Percentiles rank a stretch among this genome's conserved stretches.
phyloP scores from a whole-genome alignment of 306 rosid species.

The Gynostemma pentaphyllum region DNA sequence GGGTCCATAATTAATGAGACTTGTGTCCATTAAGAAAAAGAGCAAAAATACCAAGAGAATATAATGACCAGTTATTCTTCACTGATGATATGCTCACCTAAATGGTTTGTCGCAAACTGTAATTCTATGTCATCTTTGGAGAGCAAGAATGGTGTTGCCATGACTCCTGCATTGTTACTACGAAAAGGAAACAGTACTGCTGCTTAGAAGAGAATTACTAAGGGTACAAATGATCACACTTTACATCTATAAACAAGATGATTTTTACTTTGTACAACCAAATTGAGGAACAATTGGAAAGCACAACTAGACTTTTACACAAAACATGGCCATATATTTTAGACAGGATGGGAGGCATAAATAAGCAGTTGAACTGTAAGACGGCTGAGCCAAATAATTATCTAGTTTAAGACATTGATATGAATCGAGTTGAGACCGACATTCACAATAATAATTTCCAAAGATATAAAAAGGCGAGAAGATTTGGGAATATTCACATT shows the following conservation, averaged over 20 bases:
- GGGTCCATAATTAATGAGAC: no score
- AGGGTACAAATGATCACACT: neutral
- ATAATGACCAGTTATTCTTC: neutral
- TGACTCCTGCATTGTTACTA: slow-evolving; percentile 81
- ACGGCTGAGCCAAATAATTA: no score
- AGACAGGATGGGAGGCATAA: no score
- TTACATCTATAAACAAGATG: neutral
- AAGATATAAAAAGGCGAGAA: no score
- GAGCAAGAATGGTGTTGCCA: slow-evolving; percentile 53
- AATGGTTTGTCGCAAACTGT: slow-evolving; percentile 72
- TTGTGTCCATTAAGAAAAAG: neutral
- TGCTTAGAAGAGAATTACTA: neutral
- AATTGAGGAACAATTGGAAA: neutral
- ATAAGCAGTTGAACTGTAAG: no score
- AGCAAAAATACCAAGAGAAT: no score
- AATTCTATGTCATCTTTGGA: slow-evolving; percentile 65
- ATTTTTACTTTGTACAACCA: neutral
- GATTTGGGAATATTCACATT: neutral
- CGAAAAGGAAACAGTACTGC: neutral
- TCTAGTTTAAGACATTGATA: no score
- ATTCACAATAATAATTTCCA: no score
- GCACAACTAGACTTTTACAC: no score
- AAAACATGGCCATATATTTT: no score
- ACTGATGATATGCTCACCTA: slow-evolving; percentile 31
- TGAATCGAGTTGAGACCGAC: no score